phyloP scores from a whole-genome alignment of 192 early-diverging fungal species.

The Cladochytrium replicatum region DNA sequence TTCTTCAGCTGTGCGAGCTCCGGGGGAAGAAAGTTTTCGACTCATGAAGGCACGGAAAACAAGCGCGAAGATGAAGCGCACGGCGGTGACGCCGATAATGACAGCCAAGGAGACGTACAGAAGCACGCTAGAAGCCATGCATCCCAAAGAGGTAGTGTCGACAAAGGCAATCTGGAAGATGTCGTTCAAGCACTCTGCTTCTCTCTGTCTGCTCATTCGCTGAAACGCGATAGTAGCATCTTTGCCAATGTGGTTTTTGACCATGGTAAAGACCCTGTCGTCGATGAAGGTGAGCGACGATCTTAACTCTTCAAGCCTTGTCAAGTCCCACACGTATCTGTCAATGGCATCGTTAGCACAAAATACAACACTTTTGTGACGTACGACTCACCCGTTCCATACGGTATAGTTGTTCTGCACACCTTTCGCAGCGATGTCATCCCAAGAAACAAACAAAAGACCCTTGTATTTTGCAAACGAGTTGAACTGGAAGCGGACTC shows the following conservation, averaged over 20 bases:
- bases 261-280: constrained; percentile 3
- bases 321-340: constrained; percentile 57
- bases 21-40: constrained; percentile 22
- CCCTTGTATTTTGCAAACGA: no score
- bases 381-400: constrained; percentile 52
- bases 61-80: constrained; percentile 37
- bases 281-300: background rate
- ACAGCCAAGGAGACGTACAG: constrained; percentile 62
- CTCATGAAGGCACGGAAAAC: constrained; percentile 32
- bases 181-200: constrained; percentile 64
- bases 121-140: constrained; percentile 70
- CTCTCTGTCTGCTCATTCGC: background rate
- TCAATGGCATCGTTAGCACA: constrained; percentile 1
- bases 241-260: constrained; percentile 36
- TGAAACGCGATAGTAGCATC: constrained; percentile 25
- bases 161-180: constrained; percentile 71
- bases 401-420: constrained; percentile 56
- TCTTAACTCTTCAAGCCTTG: constrained; percentile 23
- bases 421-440: no score
- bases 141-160: constrained; percentile 68
- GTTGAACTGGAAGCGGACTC: no score
- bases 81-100: constrained; percentile 32
- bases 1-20: constrained; percentile 7
- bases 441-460: no score
- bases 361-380: background rate